A percentile compares a stretch with the other conserved stretches of the same genome.
These are phyloP conservation scores for Phytophthora idaei DNA, from an alignment of 352 stramenopile species.

Conservation along the genomic window DNA sequence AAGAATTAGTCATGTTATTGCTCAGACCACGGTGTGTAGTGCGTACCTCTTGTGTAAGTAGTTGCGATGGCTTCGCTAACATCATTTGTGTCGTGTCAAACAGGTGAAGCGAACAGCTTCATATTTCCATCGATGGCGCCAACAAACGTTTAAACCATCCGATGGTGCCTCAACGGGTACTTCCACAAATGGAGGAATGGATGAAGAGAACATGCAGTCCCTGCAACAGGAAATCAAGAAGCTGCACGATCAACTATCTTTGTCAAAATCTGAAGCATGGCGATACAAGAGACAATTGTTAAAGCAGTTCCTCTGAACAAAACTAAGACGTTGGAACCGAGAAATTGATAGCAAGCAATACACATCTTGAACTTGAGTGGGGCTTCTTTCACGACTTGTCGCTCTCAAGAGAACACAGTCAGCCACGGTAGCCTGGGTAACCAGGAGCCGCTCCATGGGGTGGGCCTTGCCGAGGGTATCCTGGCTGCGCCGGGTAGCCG, in stretches of 20 bases:
- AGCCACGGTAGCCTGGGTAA: slow-evolving; percentile 51
- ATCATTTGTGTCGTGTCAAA: neutral
- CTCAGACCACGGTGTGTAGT: slow-evolving; percentile 41
- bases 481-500: slow-evolving; percentile 2
- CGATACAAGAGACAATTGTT: slow-evolving; percentile 80
- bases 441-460: slow-evolving; percentile 26
- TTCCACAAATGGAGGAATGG: slow-evolving; percentile 4
- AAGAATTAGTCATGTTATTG: slow-evolving; percentile 53
- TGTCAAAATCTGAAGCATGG: slow-evolving; percentile 74
- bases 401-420: slow-evolving; percentile 4
- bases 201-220: slow-evolving; percentile 37
- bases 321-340: neutral
- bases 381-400: neutral
- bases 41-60: neutral
- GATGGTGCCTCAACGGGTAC: neutral
- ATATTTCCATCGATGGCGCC: slow-evolving; percentile 47
- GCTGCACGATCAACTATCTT: slow-evolving; percentile 67
- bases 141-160: slow-evolving; percentile 5
- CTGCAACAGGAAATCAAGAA: slow-evolving; percentile 75
- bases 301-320: slow-evolving; percentile 63
- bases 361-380: neutral
- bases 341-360: neutral
- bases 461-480: slow-evolving; percentile 21
- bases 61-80: slow-evolving; percentile 4
- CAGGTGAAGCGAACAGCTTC: slow-evolving; percentile 46